Base-by-base conservation (phyloP, 1,284 basidiomycete genomes). In the Irpex sp. region DNA sequence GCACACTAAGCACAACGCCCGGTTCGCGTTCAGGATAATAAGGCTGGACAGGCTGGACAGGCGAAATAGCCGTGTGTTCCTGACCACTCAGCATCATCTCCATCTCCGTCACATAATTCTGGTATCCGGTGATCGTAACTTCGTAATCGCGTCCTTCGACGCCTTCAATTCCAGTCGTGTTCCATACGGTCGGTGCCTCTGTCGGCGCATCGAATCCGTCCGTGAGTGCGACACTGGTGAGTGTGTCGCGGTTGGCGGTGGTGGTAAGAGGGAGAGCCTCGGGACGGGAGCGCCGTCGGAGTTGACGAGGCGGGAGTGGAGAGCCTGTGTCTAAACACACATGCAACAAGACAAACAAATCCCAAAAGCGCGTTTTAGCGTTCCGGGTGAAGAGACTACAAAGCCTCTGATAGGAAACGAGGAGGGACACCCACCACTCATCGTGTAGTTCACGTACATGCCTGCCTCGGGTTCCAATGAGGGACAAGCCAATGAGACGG, bases 71-170 rank as follows among this genome's bases (percentile, higher is more conserved):
- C 48, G 77, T 70, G 55, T 73, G 73, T 54, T 76, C 73, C 52
- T 72, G 54, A 6, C 26, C 76, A 38, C 74, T 73, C 58, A 82
- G 77, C 65, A 81, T 78, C 67, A 75, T 75, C 63, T 81, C 80
- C 68, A 84, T 77, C 68, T 82, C 82, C 44, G 76, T 75, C 68
- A 82, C 78, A 67, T 82, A 82, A 60, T 75, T 74, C 52, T 76
- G 76, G 64, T 80, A 75, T 76, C 58, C 78, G 76, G 68, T 71
- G 47, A 76, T 72, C 37, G 72, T 64, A 54, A 71, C 73, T 58
- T 74, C 72, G 65, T 73, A 74, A 62, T 74, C 75, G 51, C 67
- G 74, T 55, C 66, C 63, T 47, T 64, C 57, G 9, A 62, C 60
- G 37, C 63, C 65, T 19, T 71, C 70, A 31, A 68, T 67, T 48